Conservation (phyloP, 2,329 filamentous ascomycete genomes). For the Sclerotinia trifoliorum region DNA sequence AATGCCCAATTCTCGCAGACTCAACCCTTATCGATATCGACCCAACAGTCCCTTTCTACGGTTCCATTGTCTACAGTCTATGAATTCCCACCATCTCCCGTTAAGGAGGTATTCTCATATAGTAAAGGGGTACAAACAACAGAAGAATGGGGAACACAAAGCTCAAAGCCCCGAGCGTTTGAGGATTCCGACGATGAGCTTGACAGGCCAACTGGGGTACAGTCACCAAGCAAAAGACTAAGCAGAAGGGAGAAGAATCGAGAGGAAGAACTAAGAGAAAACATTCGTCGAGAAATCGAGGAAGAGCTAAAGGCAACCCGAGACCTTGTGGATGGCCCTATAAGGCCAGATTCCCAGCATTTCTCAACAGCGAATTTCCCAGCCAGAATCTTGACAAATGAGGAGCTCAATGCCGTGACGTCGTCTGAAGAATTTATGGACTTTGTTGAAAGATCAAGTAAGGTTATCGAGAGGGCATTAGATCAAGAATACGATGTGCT, state of each 20-base stretch:
- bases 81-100: conserved; percentile 73
- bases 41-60: conserved; percentile 67
- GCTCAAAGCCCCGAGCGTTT: conserved; percentile 52
- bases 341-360: conserved; percentile 49
- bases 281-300: conserved; percentile 84
- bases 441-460: conserved; percentile 92
- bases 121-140: conserved; percentile 95
- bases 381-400: conserved; percentile 72
- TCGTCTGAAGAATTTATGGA: conserved; percentile 91
- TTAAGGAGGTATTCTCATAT: conserved; percentile 88
- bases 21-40: conserved; percentile 45
- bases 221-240: conserved; percentile 67
- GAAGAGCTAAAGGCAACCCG: conserved; percentile 80
- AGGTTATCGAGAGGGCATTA: conserved; percentile 92
- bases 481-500: conserved; percentile 97
- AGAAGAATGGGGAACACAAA: conserved; percentile 63
- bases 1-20: conserved; percentile 43
- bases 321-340: conserved; percentile 54
- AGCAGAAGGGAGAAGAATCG: conserved; percentile 77
- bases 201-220: conserved; percentile 52
- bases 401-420: conserved; percentile 87
- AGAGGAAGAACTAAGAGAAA: conserved; percentile 85
- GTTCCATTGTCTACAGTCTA: conserved; percentile 73
- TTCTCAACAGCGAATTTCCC: conserved; percentile 62
- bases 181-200: conserved; percentile 65